Conservation (phyloP, 2,329 filamentous ascomycete genomes). For the Talaromyces sp. region DNA sequence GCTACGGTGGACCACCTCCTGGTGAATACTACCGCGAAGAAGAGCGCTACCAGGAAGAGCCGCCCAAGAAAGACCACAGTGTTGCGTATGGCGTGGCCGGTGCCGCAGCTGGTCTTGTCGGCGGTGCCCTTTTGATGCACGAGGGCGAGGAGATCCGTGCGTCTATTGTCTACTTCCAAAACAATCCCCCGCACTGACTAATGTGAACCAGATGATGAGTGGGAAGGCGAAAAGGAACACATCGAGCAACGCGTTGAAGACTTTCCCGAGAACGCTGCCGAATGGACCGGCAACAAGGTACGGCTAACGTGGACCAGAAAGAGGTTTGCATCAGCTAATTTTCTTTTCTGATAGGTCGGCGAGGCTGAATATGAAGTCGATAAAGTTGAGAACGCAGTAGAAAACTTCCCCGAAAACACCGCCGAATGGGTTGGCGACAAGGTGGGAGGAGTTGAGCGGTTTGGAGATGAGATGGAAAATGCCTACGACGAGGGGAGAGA, state of each 20-base stretch:
- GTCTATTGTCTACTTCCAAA: constrained; percentile 12
- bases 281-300: constrained; percentile 40
- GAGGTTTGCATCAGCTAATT: background rate
- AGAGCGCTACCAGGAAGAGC: constrained; percentile 11
- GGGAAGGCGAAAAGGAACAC: constrained; percentile 28
- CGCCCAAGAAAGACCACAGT: constrained; percentile 25
- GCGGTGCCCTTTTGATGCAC: constrained; percentile 43
- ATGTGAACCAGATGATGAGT: constrained; percentile 25
- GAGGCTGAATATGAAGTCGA: constrained; percentile 35
- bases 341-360: constrained; percentile 22
- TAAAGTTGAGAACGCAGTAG: constrained; percentile 29
- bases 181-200: background rate
- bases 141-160: constrained; percentile 41
- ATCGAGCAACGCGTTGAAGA: constrained; percentile 34
- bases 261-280: constrained; percentile 40
- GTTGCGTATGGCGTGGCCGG: constrained; percentile 36
- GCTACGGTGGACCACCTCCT: constrained; percentile 9
- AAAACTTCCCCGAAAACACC: constrained; percentile 32
- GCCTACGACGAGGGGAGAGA: constrained; percentile 40
- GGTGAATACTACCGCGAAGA: constrained; percentile 3
- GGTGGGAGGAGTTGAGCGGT: constrained; percentile 41
- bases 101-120: constrained; percentile 38
- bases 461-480: constrained; percentile 39
- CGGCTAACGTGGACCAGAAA: background rate
- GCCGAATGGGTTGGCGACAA: constrained; percentile 37